Percentiles rank a stretch among this genome's conserved stretches.
These are phyloP conservation scores for Basidiobolus meristosporus DNA, from an alignment of 371 early-diverging fungal species.

Conservation along the genomic window DNA sequence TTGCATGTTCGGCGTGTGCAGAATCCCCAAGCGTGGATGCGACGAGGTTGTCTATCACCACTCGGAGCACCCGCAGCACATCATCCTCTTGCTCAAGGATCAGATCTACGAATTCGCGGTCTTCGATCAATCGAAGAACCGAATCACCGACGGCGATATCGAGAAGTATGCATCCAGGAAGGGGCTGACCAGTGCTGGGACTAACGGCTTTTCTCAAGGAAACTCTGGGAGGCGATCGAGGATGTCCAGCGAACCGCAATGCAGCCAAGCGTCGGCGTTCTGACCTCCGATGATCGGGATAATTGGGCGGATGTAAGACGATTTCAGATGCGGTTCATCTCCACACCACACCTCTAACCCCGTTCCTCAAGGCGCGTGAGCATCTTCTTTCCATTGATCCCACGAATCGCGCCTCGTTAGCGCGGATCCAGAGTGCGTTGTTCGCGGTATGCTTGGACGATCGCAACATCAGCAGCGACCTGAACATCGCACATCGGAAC, in stretches of 20 bases:
- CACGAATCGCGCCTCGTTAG: constrained; percentile 20
- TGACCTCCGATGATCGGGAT: constrained; percentile 78
- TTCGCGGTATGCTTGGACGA: constrained; percentile 70
- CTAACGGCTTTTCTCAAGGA: constrained; percentile 4
- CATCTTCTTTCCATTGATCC: constrained; percentile 29
- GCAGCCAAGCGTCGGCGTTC: constrained; percentile 40
- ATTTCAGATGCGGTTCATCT: not conserved
- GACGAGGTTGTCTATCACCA: constrained; percentile 25
- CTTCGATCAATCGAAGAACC: constrained; percentile 19
- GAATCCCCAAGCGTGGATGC: constrained; percentile 53
- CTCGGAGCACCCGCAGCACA: constrained; percentile 36
- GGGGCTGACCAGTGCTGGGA: not conserved
- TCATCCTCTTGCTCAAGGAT: constrained; percentile 50
- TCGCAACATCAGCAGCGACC: constrained; percentile 12
- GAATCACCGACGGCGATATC: constrained; percentile 39
- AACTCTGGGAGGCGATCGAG: constrained; percentile 15
- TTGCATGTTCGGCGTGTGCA: constrained; percentile 50
- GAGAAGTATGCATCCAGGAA: constrained; percentile 26
- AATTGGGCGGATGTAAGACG: constrained; percentile 38
- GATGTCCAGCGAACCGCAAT: constrained; percentile 16
- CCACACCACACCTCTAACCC: too few species aligned
- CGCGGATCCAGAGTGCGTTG: constrained; percentile 36
- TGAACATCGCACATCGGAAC: constrained; percentile 11
- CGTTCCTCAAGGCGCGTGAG: constrained; percentile 16
- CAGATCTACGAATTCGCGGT: constrained; percentile 59